phyloP scores from a whole-genome alignment of 495 filamentous ascomycete species.

The Recurvomyces mirabilis region DNA sequence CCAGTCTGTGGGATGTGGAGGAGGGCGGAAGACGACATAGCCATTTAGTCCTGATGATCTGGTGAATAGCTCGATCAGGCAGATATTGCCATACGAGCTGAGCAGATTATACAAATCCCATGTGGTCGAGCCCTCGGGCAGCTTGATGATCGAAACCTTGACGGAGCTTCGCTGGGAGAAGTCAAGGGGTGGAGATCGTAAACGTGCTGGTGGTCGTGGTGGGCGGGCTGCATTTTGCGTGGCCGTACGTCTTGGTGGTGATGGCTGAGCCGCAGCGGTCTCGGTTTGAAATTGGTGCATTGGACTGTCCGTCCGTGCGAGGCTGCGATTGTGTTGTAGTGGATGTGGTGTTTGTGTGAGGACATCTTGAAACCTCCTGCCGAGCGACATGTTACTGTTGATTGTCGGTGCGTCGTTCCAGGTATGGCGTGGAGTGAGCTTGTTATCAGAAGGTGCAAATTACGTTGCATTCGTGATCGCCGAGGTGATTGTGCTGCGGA shows the following conservation, averaged over 20 bases:
- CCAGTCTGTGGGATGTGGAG: conserved; percentile 2
- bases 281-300: background rate
- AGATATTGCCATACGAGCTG: conserved; percentile 13
- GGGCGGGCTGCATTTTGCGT: background rate
- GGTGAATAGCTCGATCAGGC: conserved; percentile 16
- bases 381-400: background rate
- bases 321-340: background rate
- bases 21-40: conserved; percentile 19
- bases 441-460: too few species aligned
- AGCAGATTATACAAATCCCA: conserved; percentile 18
- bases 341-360: background rate
- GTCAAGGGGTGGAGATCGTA: background rate
- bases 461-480: too few species aligned
- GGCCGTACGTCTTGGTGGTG: background rate
- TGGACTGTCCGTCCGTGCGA: background rate
- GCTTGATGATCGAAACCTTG: conserved; percentile 6
- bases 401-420: background rate
- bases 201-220: conserved; percentile 1
- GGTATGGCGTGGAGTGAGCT: too few species aligned
- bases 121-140: conserved; percentile 13
- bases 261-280: too few species aligned
- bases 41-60: background rate
- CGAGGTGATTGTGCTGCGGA: too few species aligned
- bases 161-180: conserved; percentile 1
- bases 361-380: background rate